Evolutionary conservation across 768 basidiomycete genomes (phyloP).

Genomic region (Cantharellus anzutake): DNA sequence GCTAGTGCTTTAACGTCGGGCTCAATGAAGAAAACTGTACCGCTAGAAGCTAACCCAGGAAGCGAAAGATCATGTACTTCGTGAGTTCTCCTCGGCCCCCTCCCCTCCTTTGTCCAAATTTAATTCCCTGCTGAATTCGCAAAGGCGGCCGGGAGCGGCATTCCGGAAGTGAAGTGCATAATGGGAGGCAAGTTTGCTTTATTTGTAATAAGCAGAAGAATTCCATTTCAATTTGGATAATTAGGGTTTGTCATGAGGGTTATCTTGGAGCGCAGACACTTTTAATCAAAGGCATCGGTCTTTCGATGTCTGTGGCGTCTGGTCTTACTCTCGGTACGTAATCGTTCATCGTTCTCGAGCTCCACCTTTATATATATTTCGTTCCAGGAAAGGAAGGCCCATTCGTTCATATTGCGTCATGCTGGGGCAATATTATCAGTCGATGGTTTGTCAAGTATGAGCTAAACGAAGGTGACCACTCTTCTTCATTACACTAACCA

Average conservation of each 20-base stretch:
- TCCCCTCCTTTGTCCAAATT: neutral
- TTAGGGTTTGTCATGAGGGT: constrained; percentile 92
- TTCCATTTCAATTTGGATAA: constrained; percentile 6
- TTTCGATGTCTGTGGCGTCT: constrained; percentile 81
- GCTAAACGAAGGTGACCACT: constrained; percentile 68
- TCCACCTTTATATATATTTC: neutral
- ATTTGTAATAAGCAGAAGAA: constrained; percentile 1
- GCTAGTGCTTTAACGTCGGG: too few species aligned
- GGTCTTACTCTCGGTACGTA: constrained; percentile 45
- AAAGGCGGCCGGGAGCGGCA: constrained; percentile 86
- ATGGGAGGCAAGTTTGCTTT: constrained; percentile 39
- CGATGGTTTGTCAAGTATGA: constrained; percentile 79
- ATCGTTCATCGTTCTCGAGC: constrained; percentile 14
- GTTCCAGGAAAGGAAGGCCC: constrained; percentile 42
- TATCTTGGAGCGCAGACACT: constrained; percentile 83
- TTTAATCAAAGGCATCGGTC: constrained; percentile 75
- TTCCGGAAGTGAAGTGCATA: constrained; percentile 93
- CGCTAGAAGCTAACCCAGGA: neutral
- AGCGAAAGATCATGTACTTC: constrained; percentile 63
- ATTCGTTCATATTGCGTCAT: constrained; percentile 85
- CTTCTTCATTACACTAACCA: neutral
- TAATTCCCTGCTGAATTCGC: constrained; percentile 3
- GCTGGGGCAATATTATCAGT: constrained; percentile 84
- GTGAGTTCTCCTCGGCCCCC: constrained; percentile 25
- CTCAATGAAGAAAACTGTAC: constrained; percentile 2